Percentiles rank a stretch among this genome's conserved stretches.
Evolutionary conservation across 768 basidiomycete species (phyloP).

Genomic region (Termitomyces sp.): DNA sequence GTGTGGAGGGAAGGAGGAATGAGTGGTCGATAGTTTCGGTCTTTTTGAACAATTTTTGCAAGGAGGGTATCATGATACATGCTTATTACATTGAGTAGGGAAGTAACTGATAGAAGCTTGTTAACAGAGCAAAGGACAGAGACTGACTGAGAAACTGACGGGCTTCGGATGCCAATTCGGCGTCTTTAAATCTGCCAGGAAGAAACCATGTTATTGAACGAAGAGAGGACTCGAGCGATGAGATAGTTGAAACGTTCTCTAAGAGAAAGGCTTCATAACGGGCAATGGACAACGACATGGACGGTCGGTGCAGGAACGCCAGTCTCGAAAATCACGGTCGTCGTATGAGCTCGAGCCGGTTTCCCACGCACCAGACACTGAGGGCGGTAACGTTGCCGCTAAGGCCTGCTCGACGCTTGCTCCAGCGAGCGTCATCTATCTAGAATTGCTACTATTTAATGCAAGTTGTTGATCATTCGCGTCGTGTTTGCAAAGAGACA

Average conservation of each 20-base stretch:
- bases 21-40: constrained; percentile 71
- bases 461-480: constrained; percentile 3
- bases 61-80: constrained; percentile 97
- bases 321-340: constrained; percentile 3
- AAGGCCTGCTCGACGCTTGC: not conserved
- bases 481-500: constrained; percentile 10
- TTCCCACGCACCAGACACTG: constrained; percentile 5
- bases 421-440: not conserved
- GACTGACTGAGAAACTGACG: constrained; percentile 52
- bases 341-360: constrained; percentile 10
- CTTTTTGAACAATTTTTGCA: constrained; percentile 53
- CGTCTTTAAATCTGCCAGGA: constrained; percentile 96
- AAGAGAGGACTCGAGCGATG: constrained; percentile 84
- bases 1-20: constrained; percentile 77
- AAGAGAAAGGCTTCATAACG: constrained; percentile 83
- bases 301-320: constrained; percentile 7
- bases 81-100: constrained; percentile 83
- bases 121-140: constrained; percentile 8
- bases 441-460: not conserved
- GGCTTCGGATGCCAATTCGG: constrained; percentile 92
- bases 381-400: not conserved
- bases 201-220: constrained; percentile 93
- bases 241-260: constrained; percentile 81
- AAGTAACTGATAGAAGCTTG: constrained; percentile 59
- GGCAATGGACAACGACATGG: constrained; percentile 62